These are phyloP conservation scores for Achlya hypogyna DNA, from an alignment of 352 stramenopile genomes.

Conservation along the genomic window DNA sequence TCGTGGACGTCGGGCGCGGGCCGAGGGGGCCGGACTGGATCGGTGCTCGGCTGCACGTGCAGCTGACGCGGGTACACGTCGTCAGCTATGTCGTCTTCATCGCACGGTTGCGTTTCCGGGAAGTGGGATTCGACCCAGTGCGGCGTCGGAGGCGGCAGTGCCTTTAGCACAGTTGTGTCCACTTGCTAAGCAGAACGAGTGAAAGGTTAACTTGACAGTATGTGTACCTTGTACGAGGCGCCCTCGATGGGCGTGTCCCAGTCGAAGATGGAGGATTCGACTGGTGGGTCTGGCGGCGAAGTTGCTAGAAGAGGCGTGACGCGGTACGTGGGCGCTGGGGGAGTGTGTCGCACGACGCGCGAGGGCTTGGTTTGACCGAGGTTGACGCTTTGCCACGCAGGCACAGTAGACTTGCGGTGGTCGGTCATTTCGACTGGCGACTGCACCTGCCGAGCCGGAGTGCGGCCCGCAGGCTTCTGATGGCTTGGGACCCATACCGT, in stretches of 20 bases:
- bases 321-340: neutral
- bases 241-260: conserved; percentile 9
- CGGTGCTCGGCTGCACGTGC: neutral
- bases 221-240: neutral
- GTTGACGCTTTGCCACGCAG: conserved; percentile 10
- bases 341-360: conserved; percentile 4
- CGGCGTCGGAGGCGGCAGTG: neutral
- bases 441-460: neutral
- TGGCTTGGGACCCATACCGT: conserved; percentile 45
- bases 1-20: neutral
- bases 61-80: conserved; percentile 12
- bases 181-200: neutral
- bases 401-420: neutral
- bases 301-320: neutral
- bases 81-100: neutral
- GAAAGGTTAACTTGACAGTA: neutral
- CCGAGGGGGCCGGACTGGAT: neutral
- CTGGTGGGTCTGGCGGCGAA: neutral
- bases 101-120: neutral
- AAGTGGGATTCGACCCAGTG: neutral
- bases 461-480: conserved; percentile 8
- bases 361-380: conserved; percentile 11
- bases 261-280: neutral
- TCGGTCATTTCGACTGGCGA: conserved; percentile 3
- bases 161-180: neutral